Evolutionary conservation across 805 yeast species (phyloP), one percentile per base, ranked within the genome.

Genomic region (Candida stauntonica): DNA sequence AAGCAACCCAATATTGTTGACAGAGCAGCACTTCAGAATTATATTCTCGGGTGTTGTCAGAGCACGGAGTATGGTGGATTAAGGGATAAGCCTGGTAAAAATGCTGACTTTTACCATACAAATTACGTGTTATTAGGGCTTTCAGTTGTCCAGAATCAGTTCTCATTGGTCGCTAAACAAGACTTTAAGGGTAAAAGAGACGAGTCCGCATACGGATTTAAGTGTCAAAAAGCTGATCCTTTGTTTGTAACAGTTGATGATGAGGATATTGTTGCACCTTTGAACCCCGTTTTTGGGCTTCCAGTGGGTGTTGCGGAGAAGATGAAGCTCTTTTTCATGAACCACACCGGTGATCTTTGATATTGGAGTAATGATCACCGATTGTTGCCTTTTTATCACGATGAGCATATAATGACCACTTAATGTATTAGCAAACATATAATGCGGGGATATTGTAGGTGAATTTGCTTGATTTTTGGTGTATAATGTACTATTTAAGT

Each of bases 81-180:
- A 16, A 62, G 81, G 33, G 99, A 93, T 58, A 93, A 93, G 58
- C 98, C 98, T 0, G 86, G 86, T 1, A 76, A 73, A 44, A 50
- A 60, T 6, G 79, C 93, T 0, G 99, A 93, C 58, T 82, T 81
- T 42, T 93, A 93, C 60, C 99, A 93, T 55, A 81, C 96, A 2
- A 87, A 89, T 55, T 93, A 93, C 57, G 78, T 80, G 0, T 63
- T 89, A 2, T 63, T 82, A 38, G 99, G 99, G 0, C 63, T 91
- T 20, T 74, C 58, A 4, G 40, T 50, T 11, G 46, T 39, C 1
- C 60, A 55, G 29, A 48, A 45, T 26, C 38, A 36, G 21, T 55
- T 43, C 23, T 17, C 29, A 8, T 21, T 46, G 7, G 29, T 30
- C 12, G 37, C 35, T 8, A 28, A 23, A 16, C 36, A 23, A 9